phyloP scores from a whole-genome alignment of 371 early-diverging fungal genomes.

The Coemansia sp. region DNA sequence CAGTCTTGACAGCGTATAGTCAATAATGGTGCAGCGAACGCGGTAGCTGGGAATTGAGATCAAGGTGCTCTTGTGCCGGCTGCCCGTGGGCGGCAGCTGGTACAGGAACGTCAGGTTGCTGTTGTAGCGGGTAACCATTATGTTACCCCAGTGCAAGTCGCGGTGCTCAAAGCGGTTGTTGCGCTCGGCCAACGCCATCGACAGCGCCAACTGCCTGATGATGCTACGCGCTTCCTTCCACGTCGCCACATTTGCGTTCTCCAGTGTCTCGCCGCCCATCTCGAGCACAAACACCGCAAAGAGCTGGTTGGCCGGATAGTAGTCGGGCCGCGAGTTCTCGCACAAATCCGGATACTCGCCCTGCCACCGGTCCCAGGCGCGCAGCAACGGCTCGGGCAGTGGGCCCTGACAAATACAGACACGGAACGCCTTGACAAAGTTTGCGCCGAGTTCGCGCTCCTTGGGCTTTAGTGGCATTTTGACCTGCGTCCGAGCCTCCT shows the following conservation, averaged over 20 bases:
- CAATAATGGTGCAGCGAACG: slow-evolving; percentile 66
- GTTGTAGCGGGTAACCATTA: slow-evolving; percentile 62
- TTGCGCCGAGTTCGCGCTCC: slow-evolving; percentile 49
- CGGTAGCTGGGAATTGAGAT: slow-evolving; percentile 55
- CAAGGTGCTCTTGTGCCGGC: slow-evolving; percentile 41
- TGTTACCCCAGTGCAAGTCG: slow-evolving; percentile 89
- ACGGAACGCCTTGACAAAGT: slow-evolving; percentile 54
- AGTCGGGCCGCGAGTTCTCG: slow-evolving; percentile 68
- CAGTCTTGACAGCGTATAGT: slow-evolving; percentile 66
- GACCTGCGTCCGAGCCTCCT: slow-evolving; percentile 38
- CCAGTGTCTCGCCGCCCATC: slow-evolving; percentile 65
- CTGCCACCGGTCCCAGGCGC: slow-evolving; percentile 70
- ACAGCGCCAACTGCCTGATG: slow-evolving; percentile 58
- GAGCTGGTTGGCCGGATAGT: slow-evolving; percentile 57
- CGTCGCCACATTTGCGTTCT: slow-evolving; percentile 41
- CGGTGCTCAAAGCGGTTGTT: slow-evolving; percentile 75
- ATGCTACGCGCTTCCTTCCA: slow-evolving; percentile 63
- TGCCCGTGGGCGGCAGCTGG: slow-evolving; percentile 39
- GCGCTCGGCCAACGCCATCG: slow-evolving; percentile 64
- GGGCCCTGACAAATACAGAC: slow-evolving; percentile 57
- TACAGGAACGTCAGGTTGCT: slow-evolving; percentile 50
- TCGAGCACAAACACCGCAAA: slow-evolving; percentile 71
- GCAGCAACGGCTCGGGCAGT: slow-evolving; percentile 59
- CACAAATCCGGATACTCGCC: slow-evolving; percentile 54
- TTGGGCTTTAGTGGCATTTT: slow-evolving; percentile 38